Percentiles rank a stretch among this genome's conserved stretches.
Conservation (phyloP, 106 monocot genomes). For the Vanilla planifolia region DNA sequence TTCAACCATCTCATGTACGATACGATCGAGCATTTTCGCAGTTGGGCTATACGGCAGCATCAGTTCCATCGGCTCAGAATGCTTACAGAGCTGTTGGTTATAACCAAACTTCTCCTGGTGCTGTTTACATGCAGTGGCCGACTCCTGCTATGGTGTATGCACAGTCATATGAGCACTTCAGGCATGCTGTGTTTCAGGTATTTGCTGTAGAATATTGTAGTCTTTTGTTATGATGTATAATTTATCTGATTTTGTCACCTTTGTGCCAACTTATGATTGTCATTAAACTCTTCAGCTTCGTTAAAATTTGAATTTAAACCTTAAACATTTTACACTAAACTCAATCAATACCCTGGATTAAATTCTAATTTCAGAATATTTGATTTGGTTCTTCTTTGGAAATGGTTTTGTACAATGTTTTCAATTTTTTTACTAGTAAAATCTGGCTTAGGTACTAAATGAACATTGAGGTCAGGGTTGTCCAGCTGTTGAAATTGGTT, state of each 20-base stretch:
- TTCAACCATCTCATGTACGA: constrained; percentile 44
- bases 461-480: background rate
- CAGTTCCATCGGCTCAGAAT: constrained; percentile 11
- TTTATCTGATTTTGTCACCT: background rate
- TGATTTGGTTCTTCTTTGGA: background rate
- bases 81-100: constrained; percentile 26
- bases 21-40: constrained; percentile 45
- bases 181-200: constrained; percentile 64
- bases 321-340: background rate
- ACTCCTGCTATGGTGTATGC: constrained; percentile 68
- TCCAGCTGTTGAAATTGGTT: background rate
- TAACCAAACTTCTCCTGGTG: constrained; percentile 39
- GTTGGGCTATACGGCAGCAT: constrained; percentile 22
- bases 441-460: too few relatives aligned
- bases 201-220: background rate
- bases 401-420: background rate
- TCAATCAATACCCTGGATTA: background rate
- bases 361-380: background rate
- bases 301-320: background rate
- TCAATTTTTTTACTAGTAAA: background rate
- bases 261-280: background rate
- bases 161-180: constrained; percentile 71
- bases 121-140: constrained; percentile 76
- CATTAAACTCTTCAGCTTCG: background rate
- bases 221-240: background rate